Conservation (phyloP, 371 early-diverging fungal species). For the Smittium culicis region DNA sequence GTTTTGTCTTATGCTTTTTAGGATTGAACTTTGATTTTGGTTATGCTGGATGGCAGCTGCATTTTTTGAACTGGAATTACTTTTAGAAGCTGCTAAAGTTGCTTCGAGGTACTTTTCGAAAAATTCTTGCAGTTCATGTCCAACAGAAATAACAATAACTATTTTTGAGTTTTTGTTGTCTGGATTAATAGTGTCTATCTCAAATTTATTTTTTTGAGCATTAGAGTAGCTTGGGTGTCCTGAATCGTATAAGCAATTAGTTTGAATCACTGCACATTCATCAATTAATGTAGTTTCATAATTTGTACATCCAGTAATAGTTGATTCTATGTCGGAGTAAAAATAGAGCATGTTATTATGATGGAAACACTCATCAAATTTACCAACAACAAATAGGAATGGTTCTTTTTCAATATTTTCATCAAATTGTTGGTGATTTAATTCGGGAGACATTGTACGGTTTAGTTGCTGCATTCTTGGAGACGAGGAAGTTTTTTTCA, state of each 20-base stretch:
- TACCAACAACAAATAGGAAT: slow-evolving; percentile 61
- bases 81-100: not conserved
- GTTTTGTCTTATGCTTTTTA: not conserved
- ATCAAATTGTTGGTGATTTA: slow-evolving; percentile 4
- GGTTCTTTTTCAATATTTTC: slow-evolving; percentile 43
- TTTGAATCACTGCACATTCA: not conserved
- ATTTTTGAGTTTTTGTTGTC: not conserved
- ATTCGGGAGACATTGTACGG: not conserved
- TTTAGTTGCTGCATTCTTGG: too few relatives aligned
- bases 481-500: not conserved
- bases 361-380: slow-evolving; percentile 45
- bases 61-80: not conserved
- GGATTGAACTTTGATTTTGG: not conserved
- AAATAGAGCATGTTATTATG: not conserved
- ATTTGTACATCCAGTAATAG: not conserved
- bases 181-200: not conserved
- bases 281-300: not conserved
- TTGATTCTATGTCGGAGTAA: not conserved
- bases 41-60: too few relatives aligned
- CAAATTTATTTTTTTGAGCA: not conserved
- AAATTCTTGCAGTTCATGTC: not conserved
- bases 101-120: not conserved
- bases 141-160: slow-evolving; percentile 2
- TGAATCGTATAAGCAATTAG: not conserved
- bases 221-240: not conserved